Base-by-base conservation (phyloP, 75 land plant species). In the Pseudotsuga menziesii region DNA sequence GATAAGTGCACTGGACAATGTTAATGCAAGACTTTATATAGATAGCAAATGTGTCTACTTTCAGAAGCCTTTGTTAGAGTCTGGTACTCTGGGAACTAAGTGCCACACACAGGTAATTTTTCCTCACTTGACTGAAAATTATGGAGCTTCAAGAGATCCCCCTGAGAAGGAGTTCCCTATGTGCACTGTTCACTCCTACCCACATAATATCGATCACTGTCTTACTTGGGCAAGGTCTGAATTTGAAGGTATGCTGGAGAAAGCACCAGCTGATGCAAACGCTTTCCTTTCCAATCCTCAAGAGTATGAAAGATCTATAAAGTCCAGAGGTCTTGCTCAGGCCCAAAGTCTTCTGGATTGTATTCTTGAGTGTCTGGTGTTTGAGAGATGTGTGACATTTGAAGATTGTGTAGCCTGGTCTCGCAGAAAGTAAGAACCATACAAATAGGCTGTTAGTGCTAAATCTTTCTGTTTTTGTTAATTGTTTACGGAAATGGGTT, bases 51-150 rank as follows among this genome's bases (percentile, higher is more conserved):
- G 95, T 78, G 83, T 95, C 39, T 95, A 95, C 81, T 95, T 93
- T 82, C 98, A 95, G 78, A 95, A 93, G 81, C 96, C 98, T 14
- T 84, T 93, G 75, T 70, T 94, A 55, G 98, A 94, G 78, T 94
- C 98, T 19, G 98, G 96, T 44, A 94, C 98, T 56, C 79, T 95
- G 41, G 98, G 98, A 35, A 84, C 96, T 20, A 87, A 89, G 60
- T 95, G 98, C 86, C 93, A 95, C 84, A 95, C 98, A 35, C 98
- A 96, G 77, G 89, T 96, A 94, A 94, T 96, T 20, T 91, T 96
- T 79, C 97, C 98, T 60, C 93, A 96, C 72, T 39, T 90, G 35
- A 96, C 97, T 17, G 98, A 96, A 74, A 96, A 93, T 71, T 96
- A 96, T 85, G 98, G 98, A 56, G 98, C 98, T 17, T 93, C 98